Base-by-base conservation (phyloP, 306 rosid species). In the Echinosophora koreensis region DNA sequence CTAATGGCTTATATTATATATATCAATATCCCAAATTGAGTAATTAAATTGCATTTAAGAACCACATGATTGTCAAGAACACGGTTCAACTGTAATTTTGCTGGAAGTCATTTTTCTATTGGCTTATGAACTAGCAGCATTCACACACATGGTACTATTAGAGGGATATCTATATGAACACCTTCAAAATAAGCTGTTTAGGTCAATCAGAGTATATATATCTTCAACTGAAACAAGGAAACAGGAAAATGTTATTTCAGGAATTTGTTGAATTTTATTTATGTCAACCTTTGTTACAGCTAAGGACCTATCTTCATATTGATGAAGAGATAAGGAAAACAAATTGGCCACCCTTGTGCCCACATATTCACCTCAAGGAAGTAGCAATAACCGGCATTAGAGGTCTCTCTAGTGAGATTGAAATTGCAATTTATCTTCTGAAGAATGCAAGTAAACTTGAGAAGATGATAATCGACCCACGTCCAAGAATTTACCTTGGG, bases 381-480 rank as follows among this genome's bases (percentile, higher is more conserved):
- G 81, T 70, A 8, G 27, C 47, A 15, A 63, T 85, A 30, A 81
- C 80, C 0, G 88, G 88, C 5, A 41, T 78, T 61, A 41, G 13
- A 2, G 86, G 86, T 2, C 28, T 41, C 38, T 15, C 38, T 2
- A 75, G 80, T 58, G 86, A 82, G 72, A 82, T 85, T 16, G 82
- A 68, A 6, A 65, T 71, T 34, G 86, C 86, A 7, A 59, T 51
- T 8, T 82, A 82, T 75, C 77, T 85, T 0, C 50, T 79, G 5
- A 76, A 5, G 28, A 75, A 70, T 51, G 84, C 86, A 65, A 59
- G 57, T 69, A 58, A 69, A 6, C 86, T 85, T 27, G 56, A 74
- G 39, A 79, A 51, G 11, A 82, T 85, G 86, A 52, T 42, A 22
- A 73, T 85, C 4, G 83, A 81, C 67, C 86, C 82, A 32, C 80